Base-by-base conservation (phyloP, 169 alveolate genomes). In the Plasmodium gallinaceum region DNA sequence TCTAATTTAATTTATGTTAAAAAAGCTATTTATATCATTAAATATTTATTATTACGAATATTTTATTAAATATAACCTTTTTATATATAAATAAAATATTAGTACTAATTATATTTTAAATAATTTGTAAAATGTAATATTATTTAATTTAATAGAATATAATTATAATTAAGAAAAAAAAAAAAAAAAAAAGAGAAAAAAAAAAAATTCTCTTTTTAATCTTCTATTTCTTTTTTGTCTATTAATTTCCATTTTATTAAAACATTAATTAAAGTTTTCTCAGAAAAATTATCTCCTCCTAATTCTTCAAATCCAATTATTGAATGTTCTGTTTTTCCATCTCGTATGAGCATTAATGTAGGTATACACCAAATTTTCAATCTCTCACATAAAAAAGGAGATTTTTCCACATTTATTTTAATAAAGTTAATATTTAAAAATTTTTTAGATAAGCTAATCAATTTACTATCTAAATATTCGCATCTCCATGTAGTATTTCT, bases 311-410 rank as follows among this genome's bases (percentile, higher is more conserved):
- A 92, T 5, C 96, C 96, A 5, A 94, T 78, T 37, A 94, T 88
- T 37, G 95, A 89, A 80, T 94, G 96, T 75, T 90, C 92, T 18
- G 95, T 91, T 69, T 92, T 88, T 22, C 95, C 94, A 72, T 92
- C 91, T 61, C 86, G 93, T 58, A 94, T 92, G 22, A 94, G 51
- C 71, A 92, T 74, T 88, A 94, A 93, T 9, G 96, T 94, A 14
- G 96, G 96, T 3, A 94, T 74, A 70, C 96, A 94, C 96, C 96
- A 94, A 7, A 94, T 94, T 68, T 94, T 94, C 70, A 94, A 92
- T 46, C 95, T 74, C 37, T 94, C 95, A 70, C 95, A 94, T 42
- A 94, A 87, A 75, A 92, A 94, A 62, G 96, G 96, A 52, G 95
- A 86, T 16, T 80, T 89, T 54, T 94, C 96, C 1, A 69, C 96